A percentile compares a stretch with the other conserved stretches of the same genome.
Evolutionary conservation across 495 filamentous ascomycete genomes (phyloP).

Genomic region (Pyrenula massariospora): DNA sequence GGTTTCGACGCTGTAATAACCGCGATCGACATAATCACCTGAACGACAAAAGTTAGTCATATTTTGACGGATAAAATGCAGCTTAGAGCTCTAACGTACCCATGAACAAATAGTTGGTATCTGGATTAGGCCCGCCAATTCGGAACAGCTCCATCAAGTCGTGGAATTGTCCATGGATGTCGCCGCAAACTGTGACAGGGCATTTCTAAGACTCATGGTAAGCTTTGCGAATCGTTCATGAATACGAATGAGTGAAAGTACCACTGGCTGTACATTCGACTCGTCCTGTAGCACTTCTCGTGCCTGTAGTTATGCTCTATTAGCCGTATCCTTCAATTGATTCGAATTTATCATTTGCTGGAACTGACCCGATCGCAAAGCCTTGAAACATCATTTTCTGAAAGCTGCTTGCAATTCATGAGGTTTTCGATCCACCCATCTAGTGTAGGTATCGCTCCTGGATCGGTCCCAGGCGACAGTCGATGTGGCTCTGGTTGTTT

Average conservation of each 20-base stretch:
- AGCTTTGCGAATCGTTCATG: constrained; percentile 9
- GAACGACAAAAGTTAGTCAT: constrained; percentile 6
- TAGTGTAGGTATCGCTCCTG: constrained; percentile 79
- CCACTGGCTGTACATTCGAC: constrained; percentile 97
- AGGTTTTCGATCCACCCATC: constrained; percentile 98
- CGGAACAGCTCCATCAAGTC: constrained; percentile 93
- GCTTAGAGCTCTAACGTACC: constrained; percentile 34
- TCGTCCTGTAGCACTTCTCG: constrained; percentile 94
- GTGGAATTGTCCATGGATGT: constrained; percentile 91
- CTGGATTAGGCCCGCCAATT: constrained; percentile 81
- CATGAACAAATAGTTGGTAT: constrained; percentile 95
- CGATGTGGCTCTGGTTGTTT: constrained; percentile 73
- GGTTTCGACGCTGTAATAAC: constrained; percentile 94
- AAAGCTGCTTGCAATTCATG: constrained; percentile 97
- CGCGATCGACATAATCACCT: constrained; percentile 96
- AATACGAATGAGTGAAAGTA: constrained; percentile 37
- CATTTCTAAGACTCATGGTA: constrained; percentile 56
- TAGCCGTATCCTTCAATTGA: background rate
- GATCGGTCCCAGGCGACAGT: constrained; percentile 61
- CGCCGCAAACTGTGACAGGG: constrained; percentile 84
- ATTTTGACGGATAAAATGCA: background rate
- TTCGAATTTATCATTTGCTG: background rate
- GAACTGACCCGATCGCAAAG: constrained; percentile 88
- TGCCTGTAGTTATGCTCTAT: constrained; percentile 46
- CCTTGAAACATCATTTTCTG: constrained; percentile 87